Evolutionary conservation across 2,329 filamentous ascomycete species (phyloP).

Genomic region (Madurella fahalii): DNA sequence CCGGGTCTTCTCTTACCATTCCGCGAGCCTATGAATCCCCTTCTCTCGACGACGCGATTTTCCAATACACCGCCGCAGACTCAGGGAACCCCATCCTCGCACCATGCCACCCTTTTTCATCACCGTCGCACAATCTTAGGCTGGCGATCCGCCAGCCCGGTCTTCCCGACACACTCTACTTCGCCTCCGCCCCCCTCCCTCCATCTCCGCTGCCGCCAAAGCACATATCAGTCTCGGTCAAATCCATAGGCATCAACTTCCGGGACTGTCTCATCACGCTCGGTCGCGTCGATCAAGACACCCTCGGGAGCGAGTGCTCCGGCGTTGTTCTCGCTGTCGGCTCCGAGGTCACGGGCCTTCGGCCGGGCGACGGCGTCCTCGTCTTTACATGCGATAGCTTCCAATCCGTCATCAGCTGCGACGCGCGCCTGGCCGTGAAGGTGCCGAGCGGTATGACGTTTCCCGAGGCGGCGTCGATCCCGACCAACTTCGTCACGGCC

Average conservation of each 20-base stretch:
- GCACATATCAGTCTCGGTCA: neutral
- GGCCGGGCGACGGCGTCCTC: slow-evolving; percentile 24
- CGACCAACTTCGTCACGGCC: slow-evolving; percentile 17
- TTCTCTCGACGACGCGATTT: too few species aligned
- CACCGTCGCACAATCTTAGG: too few species aligned
- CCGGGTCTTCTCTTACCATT: too few species aligned
- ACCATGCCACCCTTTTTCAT: too few species aligned
- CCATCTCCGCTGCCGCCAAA: neutral
- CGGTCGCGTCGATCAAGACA: neutral
- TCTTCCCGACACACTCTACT: neutral
- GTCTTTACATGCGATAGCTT: too few species aligned
- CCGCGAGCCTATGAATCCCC: too few species aligned
- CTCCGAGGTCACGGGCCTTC: slow-evolving; percentile 13
- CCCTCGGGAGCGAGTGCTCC: slow-evolving; percentile 25
- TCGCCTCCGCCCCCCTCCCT: neutral
- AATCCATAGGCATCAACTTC: slow-evolving; percentile 1
- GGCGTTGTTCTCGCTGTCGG: slow-evolving; percentile 23
- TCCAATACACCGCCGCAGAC: too few species aligned
- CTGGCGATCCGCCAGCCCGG: neutral
- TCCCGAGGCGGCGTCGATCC: slow-evolving; percentile 17
- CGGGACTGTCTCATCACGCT: slow-evolving; percentile 1
- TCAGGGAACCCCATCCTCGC: too few species aligned
- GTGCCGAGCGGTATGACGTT: slow-evolving; percentile 9
- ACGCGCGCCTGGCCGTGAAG: slow-evolving; percentile 4
- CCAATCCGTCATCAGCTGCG: too few species aligned